A percentile compares a stretch with the other conserved stretches of the same genome.
These are phyloP conservation scores for Phytophthora melonis DNA, from an alignment of 352 stramenopile species.

Conservation along the genomic window DNA sequence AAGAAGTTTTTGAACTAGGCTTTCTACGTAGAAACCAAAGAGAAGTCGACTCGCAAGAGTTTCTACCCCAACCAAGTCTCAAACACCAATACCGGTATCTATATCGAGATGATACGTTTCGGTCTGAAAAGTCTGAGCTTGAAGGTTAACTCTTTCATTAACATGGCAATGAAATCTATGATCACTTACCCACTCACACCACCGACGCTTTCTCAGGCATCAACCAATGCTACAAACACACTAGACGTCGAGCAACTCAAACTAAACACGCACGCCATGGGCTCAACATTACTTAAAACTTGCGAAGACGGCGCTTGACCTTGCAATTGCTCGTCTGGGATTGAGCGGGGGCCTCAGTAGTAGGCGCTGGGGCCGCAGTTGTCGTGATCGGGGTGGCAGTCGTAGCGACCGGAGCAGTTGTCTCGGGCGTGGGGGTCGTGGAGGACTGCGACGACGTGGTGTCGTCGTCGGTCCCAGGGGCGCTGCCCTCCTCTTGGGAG, in stretches of 20 bases:
- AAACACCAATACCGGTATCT: no score
- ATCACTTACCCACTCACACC: conserved; percentile 3
- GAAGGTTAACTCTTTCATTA: no score
- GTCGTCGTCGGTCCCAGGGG: conserved; percentile 19
- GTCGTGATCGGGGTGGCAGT: conserved; percentile 12
- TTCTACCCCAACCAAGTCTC: no score
- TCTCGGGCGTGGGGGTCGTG: conserved; percentile 11
- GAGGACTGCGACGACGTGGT: conserved; percentile 7
- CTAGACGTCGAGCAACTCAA: conserved; percentile 25
- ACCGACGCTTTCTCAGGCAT: conserved; percentile 2
- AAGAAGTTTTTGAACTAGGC: background rate
- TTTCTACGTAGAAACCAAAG: no score
- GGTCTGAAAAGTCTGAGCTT: conserved; percentile 4
- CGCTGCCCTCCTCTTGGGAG: conserved; percentile 6
- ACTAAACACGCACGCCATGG: conserved; percentile 21
- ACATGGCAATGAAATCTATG: conserved; percentile 15
- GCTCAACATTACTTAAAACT: conserved; percentile 24
- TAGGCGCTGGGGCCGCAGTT: conserved; percentile 7
- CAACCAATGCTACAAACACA: conserved; percentile 19
- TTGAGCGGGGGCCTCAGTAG: conserved; percentile 14
- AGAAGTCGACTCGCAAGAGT: background rate
- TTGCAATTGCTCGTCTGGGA: conserved; percentile 36
- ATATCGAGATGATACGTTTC: no score
- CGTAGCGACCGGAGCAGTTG: conserved; percentile 13
- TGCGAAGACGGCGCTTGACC: conserved; percentile 33